Conservation (phyloP, 768 basidiomycete genomes). For the Auriscalpium microsporum region DNA sequence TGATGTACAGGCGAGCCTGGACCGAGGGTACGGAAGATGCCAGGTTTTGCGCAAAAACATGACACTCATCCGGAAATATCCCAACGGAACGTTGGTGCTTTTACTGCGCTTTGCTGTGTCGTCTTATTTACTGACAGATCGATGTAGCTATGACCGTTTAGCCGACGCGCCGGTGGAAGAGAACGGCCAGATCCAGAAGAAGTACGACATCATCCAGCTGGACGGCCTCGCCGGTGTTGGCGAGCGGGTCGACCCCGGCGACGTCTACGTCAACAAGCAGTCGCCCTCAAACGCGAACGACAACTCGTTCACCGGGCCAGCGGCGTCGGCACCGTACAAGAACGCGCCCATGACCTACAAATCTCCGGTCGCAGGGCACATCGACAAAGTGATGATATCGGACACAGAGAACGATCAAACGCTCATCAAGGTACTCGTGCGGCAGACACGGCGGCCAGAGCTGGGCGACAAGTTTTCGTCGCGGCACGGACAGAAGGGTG, state of each 20-base stretch:
- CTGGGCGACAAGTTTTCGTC: conserved; percentile 98
- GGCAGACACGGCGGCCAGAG: conserved; percentile 94
- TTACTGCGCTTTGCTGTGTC: background rate
- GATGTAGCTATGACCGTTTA: conserved; percentile 75
- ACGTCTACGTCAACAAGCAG: conserved; percentile 96
- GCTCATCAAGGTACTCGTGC: conserved; percentile 92
- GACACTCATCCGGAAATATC: conserved; percentile 90
- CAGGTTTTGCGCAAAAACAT: conserved; percentile 96
- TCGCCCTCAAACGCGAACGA: conserved; percentile 91
- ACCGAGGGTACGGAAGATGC: conserved; percentile 95
- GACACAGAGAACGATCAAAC: conserved; percentile 96
- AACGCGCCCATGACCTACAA: conserved; percentile 92
- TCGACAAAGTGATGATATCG: conserved; percentile 97
- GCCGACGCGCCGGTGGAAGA: conserved; percentile 88
- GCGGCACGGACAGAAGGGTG: conserved; percentile 97
- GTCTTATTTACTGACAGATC: background rate
- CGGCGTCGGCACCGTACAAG: conserved; percentile 79
- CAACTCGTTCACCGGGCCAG: conserved; percentile 79
- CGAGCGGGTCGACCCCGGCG: conserved; percentile 85
- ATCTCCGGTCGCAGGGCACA: conserved; percentile 84
- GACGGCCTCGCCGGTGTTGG: conserved; percentile 96
- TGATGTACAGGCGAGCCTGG: conserved; percentile 69
- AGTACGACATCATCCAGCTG: conserved; percentile 83
- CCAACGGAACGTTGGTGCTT: conserved; percentile 84
- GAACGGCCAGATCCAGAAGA: conserved; percentile 69